Evolutionary conservation across 345 rosid genomes (phyloP).

Genomic region (Psidium friedrichsthalianum): DNA sequence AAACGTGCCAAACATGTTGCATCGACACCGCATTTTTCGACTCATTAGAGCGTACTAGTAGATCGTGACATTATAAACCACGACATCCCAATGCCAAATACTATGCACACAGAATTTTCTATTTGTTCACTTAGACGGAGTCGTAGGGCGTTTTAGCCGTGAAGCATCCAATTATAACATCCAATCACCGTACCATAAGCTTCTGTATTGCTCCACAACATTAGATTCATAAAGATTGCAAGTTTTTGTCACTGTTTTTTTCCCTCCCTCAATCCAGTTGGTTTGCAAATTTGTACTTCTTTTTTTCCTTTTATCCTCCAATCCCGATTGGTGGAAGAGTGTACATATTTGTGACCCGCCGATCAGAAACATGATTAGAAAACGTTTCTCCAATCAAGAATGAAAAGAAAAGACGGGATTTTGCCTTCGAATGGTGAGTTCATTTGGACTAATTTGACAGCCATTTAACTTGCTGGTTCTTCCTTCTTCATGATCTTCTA

Average conservation of each 20-base stretch:
- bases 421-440: neutral
- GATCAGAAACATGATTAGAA: neutral
- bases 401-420: neutral
- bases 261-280: neutral
- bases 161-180: neutral
- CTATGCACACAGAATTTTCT: neutral
- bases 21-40: neutral
- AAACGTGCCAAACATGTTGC: neutral
- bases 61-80: neutral
- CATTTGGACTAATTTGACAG: neutral
- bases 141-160: neutral
- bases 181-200: neutral
- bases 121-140: neutral
- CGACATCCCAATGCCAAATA: neutral
- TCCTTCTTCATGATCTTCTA: neutral
- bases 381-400: neutral
- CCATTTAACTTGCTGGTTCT: neutral
- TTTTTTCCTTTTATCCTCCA: neutral
- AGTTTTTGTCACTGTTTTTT: neutral
- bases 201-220: neutral
- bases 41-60: neutral
- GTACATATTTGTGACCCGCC: neutral
- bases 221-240: neutral
- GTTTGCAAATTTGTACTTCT: neutral
- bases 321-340: neutral